A percentile compares a stretch with the other conserved stretches of the same genome.
These are phyloP conservation scores for Hamigera avellanea DNA, from an alignment of 495 filamentous ascomycete genomes.

Conservation along the genomic window DNA sequence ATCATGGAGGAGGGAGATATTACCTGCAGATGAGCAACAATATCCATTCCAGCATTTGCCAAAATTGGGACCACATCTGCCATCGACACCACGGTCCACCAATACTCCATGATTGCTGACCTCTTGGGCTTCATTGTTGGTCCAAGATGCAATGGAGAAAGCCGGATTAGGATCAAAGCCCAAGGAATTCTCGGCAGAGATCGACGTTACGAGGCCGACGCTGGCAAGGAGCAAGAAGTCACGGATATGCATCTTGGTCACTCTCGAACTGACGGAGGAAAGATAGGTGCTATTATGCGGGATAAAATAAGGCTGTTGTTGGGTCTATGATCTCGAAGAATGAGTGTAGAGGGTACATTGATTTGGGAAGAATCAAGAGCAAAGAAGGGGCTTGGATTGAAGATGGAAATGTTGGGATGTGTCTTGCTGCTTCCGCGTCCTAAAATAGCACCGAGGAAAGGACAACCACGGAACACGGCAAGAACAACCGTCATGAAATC, in stretches of 20 bases:
- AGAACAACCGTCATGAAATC: too few relatives aligned
- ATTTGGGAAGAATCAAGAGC: background rate
- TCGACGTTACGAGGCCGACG: constrained; percentile 3
- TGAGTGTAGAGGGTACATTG: background rate
- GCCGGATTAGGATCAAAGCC: too few relatives aligned
- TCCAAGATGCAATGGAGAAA: too few relatives aligned
- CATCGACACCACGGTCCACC: constrained; percentile 11
- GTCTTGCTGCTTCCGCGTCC: too few relatives aligned
- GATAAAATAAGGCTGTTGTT: background rate
- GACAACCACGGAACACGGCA: too few relatives aligned
- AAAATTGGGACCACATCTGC: constrained; percentile 26
- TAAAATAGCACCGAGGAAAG: too few relatives aligned
- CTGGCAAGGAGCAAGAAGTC: constrained; percentile 6
- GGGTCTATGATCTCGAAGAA: background rate
- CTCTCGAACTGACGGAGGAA: background rate
- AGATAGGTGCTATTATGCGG: background rate
- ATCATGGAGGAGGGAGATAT: constrained; percentile 17
- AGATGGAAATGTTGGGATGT: too few relatives aligned
- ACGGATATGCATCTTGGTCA: constrained; percentile 16
- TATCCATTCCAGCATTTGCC: constrained; percentile 43
- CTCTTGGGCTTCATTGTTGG: too few relatives aligned
- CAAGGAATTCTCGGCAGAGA: constrained; percentile 2
- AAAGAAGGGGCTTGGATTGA: too few relatives aligned
- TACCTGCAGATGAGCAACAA: constrained; percentile 56
- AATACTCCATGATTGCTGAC: constrained; percentile 3